Evolutionary conservation across 495 filamentous ascomycete species (phyloP), one percentile per base, ranked within the genome.

Genomic region (Podospora anserina): DNA sequence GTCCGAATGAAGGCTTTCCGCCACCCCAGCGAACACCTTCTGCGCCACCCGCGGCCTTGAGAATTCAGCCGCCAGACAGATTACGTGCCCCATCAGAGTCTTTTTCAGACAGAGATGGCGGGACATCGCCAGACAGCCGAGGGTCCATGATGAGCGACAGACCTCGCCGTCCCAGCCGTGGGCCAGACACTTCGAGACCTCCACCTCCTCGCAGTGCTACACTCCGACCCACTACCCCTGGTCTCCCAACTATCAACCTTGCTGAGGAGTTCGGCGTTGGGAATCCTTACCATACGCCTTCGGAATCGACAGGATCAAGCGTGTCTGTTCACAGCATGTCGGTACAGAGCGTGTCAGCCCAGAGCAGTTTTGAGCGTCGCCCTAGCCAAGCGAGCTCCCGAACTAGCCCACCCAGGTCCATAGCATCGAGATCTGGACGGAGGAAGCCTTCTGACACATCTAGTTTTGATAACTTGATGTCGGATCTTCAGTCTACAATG

Each of bases 381-480:
- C 81, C 80, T 0, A 87, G 88, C 66, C 89, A 88, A 76, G 83
- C 88, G 2, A 94, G 90, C 72, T 92, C 91, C 3, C 83, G 87
- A 64, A 92, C 91, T 4, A 96, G 85, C 69, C 87, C 86, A 1
- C 81, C 86, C 6, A 76, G 79, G 32, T 84, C 84, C 19, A 64
- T 81, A n/a, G 63, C 64, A 9, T 80, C 82, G 44, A 75, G 76
- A 61, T 70, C 74, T 7, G 80, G 71, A 32, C 30, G 30, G 18
- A 78, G 77, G 30, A 79, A 78, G 26, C 72, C 77, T 0, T 82
- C 76, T 19, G 79, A 79, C 65, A 77, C 73, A 64, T 75, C 77
- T 0, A 73, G 68, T 32, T 78, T 83, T 26, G 84, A 88, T 70
- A 78, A 74, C 18, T 70, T 88, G 68, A 84, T 87, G 81, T 75